Evolutionary conservation across 2,329 filamentous ascomycete species (phyloP).

Genomic region (Emergomyces orientalis): DNA sequence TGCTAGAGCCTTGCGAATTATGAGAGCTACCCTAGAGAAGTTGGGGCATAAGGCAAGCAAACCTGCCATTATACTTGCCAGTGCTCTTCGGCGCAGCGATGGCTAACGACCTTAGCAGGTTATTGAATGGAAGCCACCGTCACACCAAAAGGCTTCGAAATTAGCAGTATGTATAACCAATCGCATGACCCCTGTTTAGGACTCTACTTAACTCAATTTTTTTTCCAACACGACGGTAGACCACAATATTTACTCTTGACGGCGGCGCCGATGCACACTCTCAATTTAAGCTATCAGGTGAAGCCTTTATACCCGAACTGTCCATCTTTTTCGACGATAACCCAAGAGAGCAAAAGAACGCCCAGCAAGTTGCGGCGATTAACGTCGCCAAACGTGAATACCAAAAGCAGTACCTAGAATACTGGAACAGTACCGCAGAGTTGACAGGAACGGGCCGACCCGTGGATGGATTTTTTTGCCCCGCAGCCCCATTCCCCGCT

Average conservation of each 20-base stretch:
- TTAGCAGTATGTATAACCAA: conserved; percentile 31
- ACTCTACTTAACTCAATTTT: not conserved
- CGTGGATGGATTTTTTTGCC: conserved; percentile 44
- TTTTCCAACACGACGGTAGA: conserved; percentile 14
- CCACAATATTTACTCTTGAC: conserved; percentile 29
- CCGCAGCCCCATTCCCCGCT: conserved; percentile 36
- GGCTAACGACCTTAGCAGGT: conserved; percentile 22
- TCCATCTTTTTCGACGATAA: conserved; percentile 26
- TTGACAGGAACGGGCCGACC: conserved; percentile 42
- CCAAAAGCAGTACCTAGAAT: conserved; percentile 53
- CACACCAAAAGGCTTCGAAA: conserved; percentile 34
- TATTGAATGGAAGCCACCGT: conserved; percentile 51
- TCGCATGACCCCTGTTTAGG: not conserved
- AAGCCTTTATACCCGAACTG: conserved; percentile 41
- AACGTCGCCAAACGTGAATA: conserved; percentile 48
- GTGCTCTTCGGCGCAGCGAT: not conserved
- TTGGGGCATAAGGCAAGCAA: conserved; percentile 42
- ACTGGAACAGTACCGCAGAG: conserved; percentile 50
- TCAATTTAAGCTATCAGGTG: conserved; percentile 47
- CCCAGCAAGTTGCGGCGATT: conserved; percentile 36
- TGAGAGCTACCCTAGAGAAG: conserved; percentile 41
- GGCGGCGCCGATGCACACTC: conserved; percentile 44
- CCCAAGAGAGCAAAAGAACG: conserved; percentile 30
- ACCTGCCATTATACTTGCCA: not conserved
- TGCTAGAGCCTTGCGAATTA: conserved; percentile 43